Evolutionary conservation across 1,139 yeast genomes (phyloP).

Genomic region (Hyphopichia khmerensis): DNA sequence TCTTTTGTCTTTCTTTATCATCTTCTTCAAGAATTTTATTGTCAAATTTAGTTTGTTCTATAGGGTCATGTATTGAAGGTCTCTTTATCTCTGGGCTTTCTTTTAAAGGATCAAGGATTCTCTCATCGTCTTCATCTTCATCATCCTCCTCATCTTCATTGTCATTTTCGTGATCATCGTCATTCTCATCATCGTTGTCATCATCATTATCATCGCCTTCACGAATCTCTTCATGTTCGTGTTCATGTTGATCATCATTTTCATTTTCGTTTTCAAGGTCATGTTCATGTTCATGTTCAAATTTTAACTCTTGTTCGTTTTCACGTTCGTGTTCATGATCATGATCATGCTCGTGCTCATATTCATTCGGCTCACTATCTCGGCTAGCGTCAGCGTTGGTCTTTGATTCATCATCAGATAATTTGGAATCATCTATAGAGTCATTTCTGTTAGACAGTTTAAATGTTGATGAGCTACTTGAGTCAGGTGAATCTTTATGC

Average conservation of each 20-base stretch:
- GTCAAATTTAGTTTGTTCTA: slow-evolving; percentile 2
- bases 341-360: neutral
- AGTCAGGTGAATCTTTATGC: neutral
- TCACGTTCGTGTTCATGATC: neutral
- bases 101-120: neutral
- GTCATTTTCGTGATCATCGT: slow-evolving; percentile 5
- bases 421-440: neutral
- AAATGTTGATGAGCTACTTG: neutral
- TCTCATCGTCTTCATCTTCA: slow-evolving; percentile 3
- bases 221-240: slow-evolving; percentile 4
- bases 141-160: slow-evolving; percentile 7
- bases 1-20: slow-evolving; percentile 4
- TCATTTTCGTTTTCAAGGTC: neutral
- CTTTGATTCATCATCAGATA: neutral
- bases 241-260: slow-evolving; percentile 5
- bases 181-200: slow-evolving; percentile 1
- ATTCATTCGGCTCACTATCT: neutral
- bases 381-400: neutral
- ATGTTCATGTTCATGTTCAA: neutral
- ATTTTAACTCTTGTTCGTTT: no score
- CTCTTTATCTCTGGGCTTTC: neutral
- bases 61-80: slow-evolving; percentile 3
- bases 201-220: slow-evolving; percentile 5
- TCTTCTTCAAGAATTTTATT: slow-evolving; percentile 3
- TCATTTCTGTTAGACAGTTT: slow-evolving; percentile 2